phyloP scores from a whole-genome alignment of 1,139 yeast species.

The Groenewaldozyma auringiensis region DNA sequence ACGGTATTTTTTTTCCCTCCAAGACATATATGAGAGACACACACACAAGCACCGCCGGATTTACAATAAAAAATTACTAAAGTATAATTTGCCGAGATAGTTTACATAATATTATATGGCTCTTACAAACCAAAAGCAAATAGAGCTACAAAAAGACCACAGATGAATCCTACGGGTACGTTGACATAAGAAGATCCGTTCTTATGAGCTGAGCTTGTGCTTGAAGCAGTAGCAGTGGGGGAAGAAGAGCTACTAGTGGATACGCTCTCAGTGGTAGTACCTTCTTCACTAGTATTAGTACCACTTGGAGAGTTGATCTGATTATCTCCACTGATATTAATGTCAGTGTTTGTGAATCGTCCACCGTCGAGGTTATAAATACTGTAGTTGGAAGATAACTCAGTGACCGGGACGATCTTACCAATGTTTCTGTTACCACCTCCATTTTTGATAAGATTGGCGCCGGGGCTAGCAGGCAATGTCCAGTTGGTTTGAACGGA shows the following conservation, averaged over 20 bases:
- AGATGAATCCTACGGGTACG: slow-evolving; percentile 4
- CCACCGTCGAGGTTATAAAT: slow-evolving; percentile 48
- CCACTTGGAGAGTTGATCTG: slow-evolving; percentile 24
- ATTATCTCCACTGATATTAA: slow-evolving; percentile 21
- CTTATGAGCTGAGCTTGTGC: slow-evolving; percentile 16
- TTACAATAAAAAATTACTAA: no score
- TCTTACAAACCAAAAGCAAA: slow-evolving; percentile 13
- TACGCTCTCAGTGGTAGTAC: slow-evolving; percentile 17
- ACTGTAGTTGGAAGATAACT: slow-evolving; percentile 37
- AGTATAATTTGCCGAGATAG: no score
- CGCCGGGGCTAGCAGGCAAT: slow-evolving; percentile 37
- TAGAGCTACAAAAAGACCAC: slow-evolving; percentile 16
- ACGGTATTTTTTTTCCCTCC: no score
- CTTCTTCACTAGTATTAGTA: slow-evolving; percentile 11
- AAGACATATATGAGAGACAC: no score
- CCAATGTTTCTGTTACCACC: slow-evolving; percentile 46
- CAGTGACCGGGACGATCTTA: slow-evolving; percentile 35
- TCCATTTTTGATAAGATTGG: slow-evolving; percentile 42
- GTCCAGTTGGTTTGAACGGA: slow-evolving; percentile 34
- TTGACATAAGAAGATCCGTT: slow-evolving; percentile 13
- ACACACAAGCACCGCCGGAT: no score
- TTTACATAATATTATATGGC: no score
- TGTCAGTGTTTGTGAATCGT: slow-evolving; percentile 42
- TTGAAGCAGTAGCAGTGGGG: slow-evolving; percentile 9
- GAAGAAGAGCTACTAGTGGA: slow-evolving; percentile 10